Evolutionary conservation across 2,329 filamentous ascomycete species (phyloP), one percentile per base, ranked within the genome.

Genomic region (Alternaria alternata): DNA sequence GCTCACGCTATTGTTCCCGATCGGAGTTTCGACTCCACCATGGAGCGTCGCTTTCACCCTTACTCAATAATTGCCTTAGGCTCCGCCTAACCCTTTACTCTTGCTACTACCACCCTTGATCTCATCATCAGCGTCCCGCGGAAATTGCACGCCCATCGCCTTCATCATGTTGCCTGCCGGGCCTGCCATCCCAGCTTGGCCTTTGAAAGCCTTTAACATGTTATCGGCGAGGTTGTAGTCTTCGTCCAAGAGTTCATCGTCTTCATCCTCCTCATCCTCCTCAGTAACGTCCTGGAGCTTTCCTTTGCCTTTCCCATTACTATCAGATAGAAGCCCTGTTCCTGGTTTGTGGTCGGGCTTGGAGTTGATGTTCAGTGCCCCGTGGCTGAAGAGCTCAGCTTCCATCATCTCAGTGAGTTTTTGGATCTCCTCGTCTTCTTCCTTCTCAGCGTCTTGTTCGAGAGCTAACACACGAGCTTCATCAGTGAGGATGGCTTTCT

Each of bases 171-270:
- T 98, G 1, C 94, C 89, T 2, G 91, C 91, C 1, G 95, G 95
- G 0, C 95, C 95, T 32, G 92, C 85, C 82, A 91, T 87, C 12
- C 95, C 95, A 18, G 84, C 92, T 77, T 98, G 94, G 16, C 91
- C 90, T 74, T 96, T 96, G 79, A 99, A 94, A 70, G 92, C 94
- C 77, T 97, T 93, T 1, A 99, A 83, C 55, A 99, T 83, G 72
- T 98, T 98, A 77, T 91, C 93, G 18, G 92, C 93, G 24, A 99
- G 83, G 63, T 95, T 94, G 68, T 93, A 91, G 74, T 98, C 92
- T 28, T 95, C 87, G 64, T 95, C 86, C 54, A 90, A 88, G 0
- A 86, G 66, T 26, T 78, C 77, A 3, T 78, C 79, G 9, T 82
- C 82, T 8, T 86, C 83, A 3, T 84, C 64, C 5, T 67, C 83